Percentiles rank a stretch among this genome's conserved stretches.
Evolutionary conservation across 441 rosid genomes (phyloP).

Genomic region (Pelargonium cotyledonis): DNA sequence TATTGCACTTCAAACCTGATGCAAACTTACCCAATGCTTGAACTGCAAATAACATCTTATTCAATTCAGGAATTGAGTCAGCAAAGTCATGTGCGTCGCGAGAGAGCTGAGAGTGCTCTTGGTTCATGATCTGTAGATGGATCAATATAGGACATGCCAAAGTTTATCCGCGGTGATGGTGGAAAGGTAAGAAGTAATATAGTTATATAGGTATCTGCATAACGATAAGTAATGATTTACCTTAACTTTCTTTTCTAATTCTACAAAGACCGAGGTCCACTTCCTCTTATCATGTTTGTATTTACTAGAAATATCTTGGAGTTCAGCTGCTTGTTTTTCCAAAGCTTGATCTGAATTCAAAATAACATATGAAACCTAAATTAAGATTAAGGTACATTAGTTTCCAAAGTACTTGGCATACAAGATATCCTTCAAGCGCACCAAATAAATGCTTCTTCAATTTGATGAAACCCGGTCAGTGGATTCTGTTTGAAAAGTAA

Average conservation of each 20-base stretch:
- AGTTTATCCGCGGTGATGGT: neutral
- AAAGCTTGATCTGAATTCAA: constrained; percentile 15
- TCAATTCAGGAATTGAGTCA: constrained; percentile 65
- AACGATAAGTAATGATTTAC: constrained; percentile 14
- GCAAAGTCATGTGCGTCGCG: constrained; percentile 66
- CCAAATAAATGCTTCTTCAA: neutral
- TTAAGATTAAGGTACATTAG: neutral
- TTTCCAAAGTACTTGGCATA: neutral
- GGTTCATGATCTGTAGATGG: constrained; percentile 57
- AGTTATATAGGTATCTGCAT: neutral
- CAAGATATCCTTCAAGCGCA: neutral
- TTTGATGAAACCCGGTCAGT: neutral
- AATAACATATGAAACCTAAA: neutral
- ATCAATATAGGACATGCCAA: constrained; percentile 6
- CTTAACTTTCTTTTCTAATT: constrained; percentile 24
- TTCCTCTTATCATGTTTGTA: constrained; percentile 17
- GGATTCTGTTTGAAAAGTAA: neutral
- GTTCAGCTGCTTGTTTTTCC: constrained; percentile 8
- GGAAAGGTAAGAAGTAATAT: neutral
- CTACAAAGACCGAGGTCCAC: constrained; percentile 15
- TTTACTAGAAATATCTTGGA: constrained; percentile 16
- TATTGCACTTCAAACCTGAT: neutral
- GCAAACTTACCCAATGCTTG: constrained; percentile 62
- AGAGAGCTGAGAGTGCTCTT: constrained; percentile 65
- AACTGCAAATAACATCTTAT: constrained; percentile 71